These are phyloP conservation scores for Coemansia sp. DNA, from an alignment of 192 early-diverging fungal species.

Conservation along the genomic window DNA sequence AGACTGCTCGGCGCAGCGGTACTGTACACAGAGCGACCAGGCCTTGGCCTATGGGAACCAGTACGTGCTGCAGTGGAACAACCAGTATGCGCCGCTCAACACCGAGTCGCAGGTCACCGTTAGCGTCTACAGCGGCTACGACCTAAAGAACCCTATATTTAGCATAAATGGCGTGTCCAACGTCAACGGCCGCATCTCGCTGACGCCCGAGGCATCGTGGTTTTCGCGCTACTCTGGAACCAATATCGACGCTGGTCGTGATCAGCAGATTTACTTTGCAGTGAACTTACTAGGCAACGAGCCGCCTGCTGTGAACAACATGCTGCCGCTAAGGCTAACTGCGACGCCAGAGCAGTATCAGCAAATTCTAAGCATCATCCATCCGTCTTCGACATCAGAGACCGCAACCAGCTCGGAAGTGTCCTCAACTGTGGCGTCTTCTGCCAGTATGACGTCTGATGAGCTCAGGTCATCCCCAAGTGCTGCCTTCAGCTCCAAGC, in stretches of 20 bases:
- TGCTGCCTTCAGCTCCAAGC: neutral
- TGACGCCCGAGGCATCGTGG: slow-evolving; percentile 33
- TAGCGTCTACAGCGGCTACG: slow-evolving; percentile 39
- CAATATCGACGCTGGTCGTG: slow-evolving; percentile 9
- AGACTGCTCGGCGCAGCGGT: slow-evolving; percentile 37
- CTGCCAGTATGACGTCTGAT: neutral
- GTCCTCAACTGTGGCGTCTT: slow-evolving; percentile 1
- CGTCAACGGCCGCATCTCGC: slow-evolving; percentile 24
- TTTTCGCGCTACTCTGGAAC: slow-evolving; percentile 39
- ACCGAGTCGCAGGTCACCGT: slow-evolving; percentile 28
- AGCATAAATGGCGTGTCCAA: slow-evolving; percentile 17
- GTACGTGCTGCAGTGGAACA: slow-evolving; percentile 47
- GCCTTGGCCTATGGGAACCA: slow-evolving; percentile 27
- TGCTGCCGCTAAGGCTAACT: slow-evolving; percentile 41
- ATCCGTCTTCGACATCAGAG: slow-evolving; percentile 10
- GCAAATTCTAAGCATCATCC: slow-evolving; percentile 30
- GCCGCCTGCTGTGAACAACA: slow-evolving; percentile 21
- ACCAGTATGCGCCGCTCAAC: slow-evolving; percentile 38
- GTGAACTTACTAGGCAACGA: slow-evolving; percentile 47
- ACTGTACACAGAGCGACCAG: slow-evolving; percentile 24
- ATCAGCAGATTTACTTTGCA: slow-evolving; percentile 38
- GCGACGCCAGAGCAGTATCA: slow-evolving; percentile 38
- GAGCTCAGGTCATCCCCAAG: slow-evolving; percentile 1
- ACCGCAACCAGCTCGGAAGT: neutral
- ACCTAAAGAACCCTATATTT: slow-evolving; percentile 24